A percentile compares a stretch with the other conserved stretches of the same genome.
phyloP scores from a whole-genome alignment of 305 asterid genomes.

The Fraxinus xanthoxyloides region DNA sequence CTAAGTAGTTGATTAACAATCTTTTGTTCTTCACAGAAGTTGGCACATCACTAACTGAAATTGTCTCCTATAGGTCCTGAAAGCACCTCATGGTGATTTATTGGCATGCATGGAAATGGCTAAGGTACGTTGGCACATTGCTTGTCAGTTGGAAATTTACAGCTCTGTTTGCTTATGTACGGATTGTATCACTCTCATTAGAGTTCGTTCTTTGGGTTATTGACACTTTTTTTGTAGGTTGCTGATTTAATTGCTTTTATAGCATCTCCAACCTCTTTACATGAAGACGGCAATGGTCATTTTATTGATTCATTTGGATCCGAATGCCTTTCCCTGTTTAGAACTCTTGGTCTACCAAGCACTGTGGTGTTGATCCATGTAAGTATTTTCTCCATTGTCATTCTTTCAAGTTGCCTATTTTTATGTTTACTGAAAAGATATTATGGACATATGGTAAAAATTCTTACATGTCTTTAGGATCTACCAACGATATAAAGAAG shows the following conservation, averaged over 20 bases:
- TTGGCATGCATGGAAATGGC: conserved; percentile 94
- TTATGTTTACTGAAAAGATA: neutral
- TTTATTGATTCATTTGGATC: conserved; percentile 88
- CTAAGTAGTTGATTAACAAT: neutral
- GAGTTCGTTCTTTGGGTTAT: neutral
- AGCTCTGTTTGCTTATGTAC: neutral
- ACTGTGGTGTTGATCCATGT: conserved; percentile 84
- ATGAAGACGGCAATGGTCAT: conserved; percentile 39
- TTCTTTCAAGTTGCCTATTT: neutral
- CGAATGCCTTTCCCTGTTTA: conserved; percentile 81
- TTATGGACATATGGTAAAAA: neutral
- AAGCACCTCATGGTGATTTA: conserved; percentile 87
- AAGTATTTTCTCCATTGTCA: conserved; percentile 25
- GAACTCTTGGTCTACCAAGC: conserved; percentile 89
- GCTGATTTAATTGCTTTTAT: conserved; percentile 97
- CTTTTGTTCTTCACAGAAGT: neutral
- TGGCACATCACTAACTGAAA: conserved; percentile 5
- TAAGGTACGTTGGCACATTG: conserved; percentile 68
- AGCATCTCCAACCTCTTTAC: conserved; percentile 60
- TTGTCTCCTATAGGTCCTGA: conserved; percentile 56
- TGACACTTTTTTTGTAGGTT: conserved; percentile 43
- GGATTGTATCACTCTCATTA: neutral
- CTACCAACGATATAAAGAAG: conserved; percentile 65
- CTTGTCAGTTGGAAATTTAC: neutral
- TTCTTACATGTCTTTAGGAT: conserved; percentile 49